phyloP scores from a whole-genome alignment of 345 rosid species.

The Citrus unshiu region DNA sequence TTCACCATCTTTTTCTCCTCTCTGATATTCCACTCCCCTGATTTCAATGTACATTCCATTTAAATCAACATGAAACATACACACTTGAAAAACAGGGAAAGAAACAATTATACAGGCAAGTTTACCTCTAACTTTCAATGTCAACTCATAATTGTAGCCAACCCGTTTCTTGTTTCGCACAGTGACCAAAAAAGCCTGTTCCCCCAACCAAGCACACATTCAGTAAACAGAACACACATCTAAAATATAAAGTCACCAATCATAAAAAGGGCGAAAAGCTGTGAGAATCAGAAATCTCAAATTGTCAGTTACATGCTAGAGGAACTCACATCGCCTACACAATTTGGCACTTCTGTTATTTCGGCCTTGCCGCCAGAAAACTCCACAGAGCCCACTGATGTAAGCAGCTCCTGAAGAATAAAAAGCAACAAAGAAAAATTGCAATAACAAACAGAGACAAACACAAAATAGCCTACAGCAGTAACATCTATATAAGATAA shows the following conservation, averaged over 20 bases:
- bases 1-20: constrained; percentile 60
- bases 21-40: constrained; percentile 78
- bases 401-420: constrained; percentile 58
- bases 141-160: constrained; percentile 79
- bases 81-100: neutral
- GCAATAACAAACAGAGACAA: neutral
- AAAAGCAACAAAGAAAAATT: neutral
- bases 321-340: constrained; percentile 78
- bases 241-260: neutral
- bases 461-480: neutral
- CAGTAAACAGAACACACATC: neutral
- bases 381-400: constrained; percentile 57
- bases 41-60: constrained; percentile 3
- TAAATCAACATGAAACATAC: neutral
- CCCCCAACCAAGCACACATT: constrained; percentile 4
- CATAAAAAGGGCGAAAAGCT: neutral
- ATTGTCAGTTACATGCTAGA: neutral
- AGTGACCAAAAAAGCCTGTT: constrained; percentile 85
- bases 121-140: constrained; percentile 70
- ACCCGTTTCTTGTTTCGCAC: constrained; percentile 89
- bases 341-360: constrained; percentile 63
- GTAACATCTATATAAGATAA: neutral
- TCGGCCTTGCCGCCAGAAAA: constrained; percentile 72
- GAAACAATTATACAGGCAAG: neutral
- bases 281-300: neutral